A percentile compares a stretch with the other conserved stretches of the same genome.
Conservation (phyloP, 306 rosid species). For the Cucurbita maxima region DNA sequence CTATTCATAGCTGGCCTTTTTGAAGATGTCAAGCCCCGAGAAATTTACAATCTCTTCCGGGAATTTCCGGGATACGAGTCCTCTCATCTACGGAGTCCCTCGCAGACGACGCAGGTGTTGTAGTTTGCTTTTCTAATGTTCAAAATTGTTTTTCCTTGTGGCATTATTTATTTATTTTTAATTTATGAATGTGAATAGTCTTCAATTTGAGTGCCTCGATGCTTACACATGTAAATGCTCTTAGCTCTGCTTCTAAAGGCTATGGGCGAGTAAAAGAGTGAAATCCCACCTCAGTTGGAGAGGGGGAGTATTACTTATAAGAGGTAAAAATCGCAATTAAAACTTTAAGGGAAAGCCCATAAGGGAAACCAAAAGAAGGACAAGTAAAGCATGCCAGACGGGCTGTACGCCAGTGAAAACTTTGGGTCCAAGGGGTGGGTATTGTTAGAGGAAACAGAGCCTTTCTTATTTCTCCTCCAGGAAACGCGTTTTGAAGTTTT, state of each 20-base stretch:
- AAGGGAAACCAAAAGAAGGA: no score
- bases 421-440: no score
- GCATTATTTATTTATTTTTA: neutral
- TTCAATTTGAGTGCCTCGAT: neutral
- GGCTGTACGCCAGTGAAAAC: no score
- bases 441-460: no score
- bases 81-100: constrained; percentile 10
- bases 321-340: no score
- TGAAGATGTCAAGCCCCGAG: constrained; percentile 76
- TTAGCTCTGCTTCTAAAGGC: neutral
- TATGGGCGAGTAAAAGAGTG: neutral
- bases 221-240: neutral
- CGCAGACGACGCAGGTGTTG: constrained; percentile 47
- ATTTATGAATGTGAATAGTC: neutral
- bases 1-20: constrained; percentile 88
- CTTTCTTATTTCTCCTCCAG: no score
- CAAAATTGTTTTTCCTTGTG: neutral
- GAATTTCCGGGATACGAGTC: constrained; percentile 91
- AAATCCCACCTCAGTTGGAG: no score
- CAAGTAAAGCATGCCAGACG: no score
- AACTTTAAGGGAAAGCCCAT: no score
- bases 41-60: constrained; percentile 72
- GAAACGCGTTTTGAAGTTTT: no score
- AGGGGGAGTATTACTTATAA: no score
- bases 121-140: neutral